These are phyloP conservation scores for Saxophila tyrrhenica DNA, from an alignment of 495 filamentous ascomycete species.

Conservation along the genomic window DNA sequence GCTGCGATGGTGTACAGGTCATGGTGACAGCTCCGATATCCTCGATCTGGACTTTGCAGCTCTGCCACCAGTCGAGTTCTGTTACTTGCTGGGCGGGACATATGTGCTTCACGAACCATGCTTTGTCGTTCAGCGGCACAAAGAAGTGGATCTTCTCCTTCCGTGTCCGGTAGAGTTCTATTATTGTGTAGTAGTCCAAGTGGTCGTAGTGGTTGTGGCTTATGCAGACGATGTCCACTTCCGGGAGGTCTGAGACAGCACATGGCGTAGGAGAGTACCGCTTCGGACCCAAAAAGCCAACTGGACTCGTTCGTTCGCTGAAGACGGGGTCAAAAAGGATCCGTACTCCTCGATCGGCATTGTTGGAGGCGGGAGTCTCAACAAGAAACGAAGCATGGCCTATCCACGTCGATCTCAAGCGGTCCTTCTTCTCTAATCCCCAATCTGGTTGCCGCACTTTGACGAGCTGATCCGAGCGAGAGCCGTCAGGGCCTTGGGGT, in stretches of 20 bases:
- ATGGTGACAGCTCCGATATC: slow-evolving; percentile 22
- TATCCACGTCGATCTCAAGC: slow-evolving; percentile 39
- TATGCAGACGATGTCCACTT: slow-evolving; percentile 39
- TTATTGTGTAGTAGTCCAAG: slow-evolving; percentile 35
- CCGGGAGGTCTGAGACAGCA: slow-evolving; percentile 35
- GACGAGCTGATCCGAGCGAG: slow-evolving; percentile 25
- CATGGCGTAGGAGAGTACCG: slow-evolving; percentile 42
- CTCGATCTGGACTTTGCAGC: slow-evolving; percentile 22
- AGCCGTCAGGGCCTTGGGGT: slow-evolving; percentile 20
- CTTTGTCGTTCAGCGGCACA: slow-evolving; percentile 32
- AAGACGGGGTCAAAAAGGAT: slow-evolving; percentile 46
- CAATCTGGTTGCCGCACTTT: slow-evolving; percentile 29
- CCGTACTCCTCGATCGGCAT: slow-evolving; percentile 25
- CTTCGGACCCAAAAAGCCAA: slow-evolving; percentile 36
- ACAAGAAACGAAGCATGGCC: slow-evolving; percentile 42
- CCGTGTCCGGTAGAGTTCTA: slow-evolving; percentile 16
- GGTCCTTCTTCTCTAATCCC: slow-evolving; percentile 15
- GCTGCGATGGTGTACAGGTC: slow-evolving; percentile 37
- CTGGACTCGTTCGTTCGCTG: slow-evolving; percentile 38
- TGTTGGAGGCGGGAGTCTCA: slow-evolving; percentile 26
- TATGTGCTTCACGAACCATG: slow-evolving; percentile 27
- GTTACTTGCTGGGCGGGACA: slow-evolving; percentile 32
- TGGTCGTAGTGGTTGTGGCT: slow-evolving; percentile 47
- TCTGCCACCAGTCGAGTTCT: slow-evolving; percentile 46
- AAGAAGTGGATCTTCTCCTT: slow-evolving; percentile 33